Percentiles rank a stretch among this genome's conserved stretches.
Evolutionary conservation across 306 rosid genomes (phyloP).

Genomic region (Luffa acutangula): DNA sequence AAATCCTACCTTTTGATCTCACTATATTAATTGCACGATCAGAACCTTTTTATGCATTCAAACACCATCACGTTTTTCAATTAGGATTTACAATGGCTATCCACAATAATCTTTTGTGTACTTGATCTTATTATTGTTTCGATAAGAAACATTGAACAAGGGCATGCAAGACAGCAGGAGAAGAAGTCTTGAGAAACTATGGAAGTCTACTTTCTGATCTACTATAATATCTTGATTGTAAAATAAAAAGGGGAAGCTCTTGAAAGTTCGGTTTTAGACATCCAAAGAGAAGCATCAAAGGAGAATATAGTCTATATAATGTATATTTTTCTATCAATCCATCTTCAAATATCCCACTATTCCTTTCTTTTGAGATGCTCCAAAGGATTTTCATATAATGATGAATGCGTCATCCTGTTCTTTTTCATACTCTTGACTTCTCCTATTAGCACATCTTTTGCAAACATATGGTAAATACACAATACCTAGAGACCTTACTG

Average conservation of each 20-base stretch:
- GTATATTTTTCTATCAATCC: neutral
- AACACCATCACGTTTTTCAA: no score
- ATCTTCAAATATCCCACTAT: neutral
- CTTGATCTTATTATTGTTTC: neutral
- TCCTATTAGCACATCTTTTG: neutral
- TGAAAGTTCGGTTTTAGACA: neutral
- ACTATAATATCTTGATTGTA: neutral
- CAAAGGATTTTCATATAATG: neutral
- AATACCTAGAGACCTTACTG: neutral
- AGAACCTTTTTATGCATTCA: no score
- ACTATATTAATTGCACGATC: no score
- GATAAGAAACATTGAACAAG: neutral
- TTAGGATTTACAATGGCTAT: neutral
- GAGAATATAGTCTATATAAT: neutral
- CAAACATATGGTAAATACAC: neutral
- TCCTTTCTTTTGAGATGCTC: neutral
- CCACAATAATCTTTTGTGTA: neutral
- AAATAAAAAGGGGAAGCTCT: neutral
- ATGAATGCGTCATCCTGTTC: neutral
- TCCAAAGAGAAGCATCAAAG: neutral
- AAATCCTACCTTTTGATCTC: no score
- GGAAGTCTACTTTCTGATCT: neutral
- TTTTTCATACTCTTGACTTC: neutral
- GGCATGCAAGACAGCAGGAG: neutral
- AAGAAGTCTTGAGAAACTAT: neutral